A percentile compares a stretch with the other conserved stretches of the same genome.
Evolutionary conservation across 2,329 filamentous ascomycete species (phyloP).

Genomic region (Incumbomyces lentus): DNA sequence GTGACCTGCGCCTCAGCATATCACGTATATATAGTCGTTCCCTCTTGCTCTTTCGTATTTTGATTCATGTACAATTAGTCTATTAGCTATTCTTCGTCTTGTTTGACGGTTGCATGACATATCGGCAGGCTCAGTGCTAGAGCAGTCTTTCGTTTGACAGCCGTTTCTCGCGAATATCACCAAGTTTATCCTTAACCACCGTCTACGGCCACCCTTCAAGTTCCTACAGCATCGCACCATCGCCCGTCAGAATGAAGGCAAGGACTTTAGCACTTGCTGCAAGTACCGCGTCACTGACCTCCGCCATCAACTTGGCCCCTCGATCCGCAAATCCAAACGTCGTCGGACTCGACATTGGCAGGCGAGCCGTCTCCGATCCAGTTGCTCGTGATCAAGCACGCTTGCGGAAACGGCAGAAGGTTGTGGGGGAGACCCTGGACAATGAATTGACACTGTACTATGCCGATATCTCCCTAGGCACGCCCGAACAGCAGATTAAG

Average conservation of each 20-base stretch:
- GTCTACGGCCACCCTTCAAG: no score
- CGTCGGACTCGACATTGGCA: constrained; percentile 15
- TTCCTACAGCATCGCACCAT: no score
- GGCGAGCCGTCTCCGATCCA: constrained; percentile 11
- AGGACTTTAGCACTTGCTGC: not conserved
- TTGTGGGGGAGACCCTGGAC: constrained; percentile 15
- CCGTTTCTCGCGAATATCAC: no score
- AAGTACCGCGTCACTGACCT: constrained; percentile 12
- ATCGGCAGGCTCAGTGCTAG: no score
- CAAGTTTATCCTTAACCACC: no score
- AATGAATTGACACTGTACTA: constrained; percentile 34
- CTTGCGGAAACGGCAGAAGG: constrained; percentile 11
- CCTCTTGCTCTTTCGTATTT: no score
- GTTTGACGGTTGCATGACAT: no score
- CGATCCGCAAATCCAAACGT: constrained; percentile 18
- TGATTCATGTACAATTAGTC: no score
- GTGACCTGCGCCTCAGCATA: no score
- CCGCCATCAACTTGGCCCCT: constrained; percentile 17
- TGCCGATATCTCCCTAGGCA: constrained; percentile 46
- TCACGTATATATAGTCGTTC: no score
- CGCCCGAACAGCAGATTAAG: constrained; percentile 44
- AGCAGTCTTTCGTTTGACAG: no score
- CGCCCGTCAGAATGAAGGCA: constrained; percentile 1
- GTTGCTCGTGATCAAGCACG: constrained; percentile 15
- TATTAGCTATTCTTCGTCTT: no score